phyloP scores from a whole-genome alignment of 139 green algal species.

The Marvania coccoides region DNA sequence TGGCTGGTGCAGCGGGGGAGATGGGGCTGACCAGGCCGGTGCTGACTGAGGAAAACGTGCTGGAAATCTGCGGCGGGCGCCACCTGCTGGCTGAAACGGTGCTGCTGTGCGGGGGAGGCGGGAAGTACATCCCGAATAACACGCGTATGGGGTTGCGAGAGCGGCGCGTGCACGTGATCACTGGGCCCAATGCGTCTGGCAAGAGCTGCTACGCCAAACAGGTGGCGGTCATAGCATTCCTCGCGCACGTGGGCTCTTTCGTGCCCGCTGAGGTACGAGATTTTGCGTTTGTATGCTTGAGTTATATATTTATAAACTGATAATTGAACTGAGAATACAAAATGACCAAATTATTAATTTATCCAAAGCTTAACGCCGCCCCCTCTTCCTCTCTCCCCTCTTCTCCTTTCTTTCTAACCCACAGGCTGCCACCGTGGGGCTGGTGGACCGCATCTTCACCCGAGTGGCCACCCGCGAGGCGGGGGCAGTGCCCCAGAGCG shows the following conservation, averaged over 20 bases:
- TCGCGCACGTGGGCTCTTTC: slow-evolving; percentile 57
- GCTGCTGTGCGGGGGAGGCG: slow-evolving; percentile 18
- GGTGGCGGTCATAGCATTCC: slow-evolving; percentile 84
- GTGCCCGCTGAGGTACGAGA: slow-evolving; percentile 30
- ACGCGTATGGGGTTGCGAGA: slow-evolving; percentile 39
- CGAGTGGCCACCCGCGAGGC: slow-evolving; percentile 41
- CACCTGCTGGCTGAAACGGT: neutral
- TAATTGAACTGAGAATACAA: too few relatives aligned
- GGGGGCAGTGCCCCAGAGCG: slow-evolving; percentile 27
- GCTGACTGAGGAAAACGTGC: slow-evolving; percentile 45
- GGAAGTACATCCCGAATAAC: slow-evolving; percentile 74
- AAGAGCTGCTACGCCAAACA: slow-evolving; percentile 79
- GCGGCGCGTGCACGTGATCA: slow-evolving; percentile 20
- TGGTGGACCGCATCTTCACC: slow-evolving; percentile 79
- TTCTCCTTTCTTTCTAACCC: too few relatives aligned
- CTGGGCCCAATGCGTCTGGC: slow-evolving; percentile 67
- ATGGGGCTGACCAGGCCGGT: slow-evolving; percentile 40
- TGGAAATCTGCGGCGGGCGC: slow-evolving; percentile 55
- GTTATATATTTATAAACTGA: too few relatives aligned
- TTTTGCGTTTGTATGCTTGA: too few relatives aligned
- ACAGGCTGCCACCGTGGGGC: slow-evolving; percentile 48
- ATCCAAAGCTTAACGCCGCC: too few relatives aligned
- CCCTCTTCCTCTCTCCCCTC: neutral
- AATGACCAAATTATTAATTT: too few relatives aligned
- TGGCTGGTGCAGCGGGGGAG: slow-evolving; percentile 55